phyloP scores from a whole-genome alignment of 2,329 filamentous ascomycete genomes.

The Fusarium napiforme region DNA sequence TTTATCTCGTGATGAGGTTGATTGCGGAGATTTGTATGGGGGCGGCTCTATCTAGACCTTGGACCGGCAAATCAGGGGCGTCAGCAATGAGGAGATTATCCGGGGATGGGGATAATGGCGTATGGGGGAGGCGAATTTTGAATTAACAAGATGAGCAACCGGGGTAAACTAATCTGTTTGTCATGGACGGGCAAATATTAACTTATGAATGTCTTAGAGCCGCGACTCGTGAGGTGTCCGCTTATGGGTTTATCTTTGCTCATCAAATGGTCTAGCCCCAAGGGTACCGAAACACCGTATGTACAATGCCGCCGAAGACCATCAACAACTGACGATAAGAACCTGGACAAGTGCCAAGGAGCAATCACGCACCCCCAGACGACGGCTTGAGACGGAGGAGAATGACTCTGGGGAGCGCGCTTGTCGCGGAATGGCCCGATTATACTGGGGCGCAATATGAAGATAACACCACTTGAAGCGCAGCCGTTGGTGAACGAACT shows the following conservation, averaged over 20 bases:
- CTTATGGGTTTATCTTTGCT: conserved; percentile 25
- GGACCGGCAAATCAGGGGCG: conserved; percentile 24
- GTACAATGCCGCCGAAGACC: neutral
- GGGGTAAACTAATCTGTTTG: conserved; percentile 13
- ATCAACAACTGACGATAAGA: conserved; percentile 36
- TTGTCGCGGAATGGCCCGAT: conserved; percentile 44
- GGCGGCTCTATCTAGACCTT: conserved; percentile 13
- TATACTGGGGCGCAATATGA: conserved; percentile 29
- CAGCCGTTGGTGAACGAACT: conserved; percentile 6
- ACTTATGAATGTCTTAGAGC: conserved; percentile 25
- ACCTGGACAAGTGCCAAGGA: conserved; percentile 25
- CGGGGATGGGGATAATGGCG: conserved; percentile 37
- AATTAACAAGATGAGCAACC: conserved; percentile 4
- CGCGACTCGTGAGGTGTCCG: conserved; percentile 14
- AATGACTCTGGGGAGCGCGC: conserved; percentile 43
- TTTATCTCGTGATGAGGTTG: conserved; percentile 37
- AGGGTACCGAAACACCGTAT: conserved; percentile 11
- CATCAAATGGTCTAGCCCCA: conserved; percentile 34
- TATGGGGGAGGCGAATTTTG: conserved; percentile 33
- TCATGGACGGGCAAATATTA: conserved; percentile 5
- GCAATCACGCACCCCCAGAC: conserved; percentile 18
- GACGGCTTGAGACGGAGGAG: conserved; percentile 30
- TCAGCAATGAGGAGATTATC: conserved; percentile 31
- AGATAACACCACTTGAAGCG: conserved; percentile 20
- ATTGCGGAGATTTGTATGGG: conserved; percentile 33